A percentile compares a stretch with the other conserved stretches of the same genome.
phyloP scores from a whole-genome alignment of 2,329 filamentous ascomycete species.

The Monosporascus sp. region DNA sequence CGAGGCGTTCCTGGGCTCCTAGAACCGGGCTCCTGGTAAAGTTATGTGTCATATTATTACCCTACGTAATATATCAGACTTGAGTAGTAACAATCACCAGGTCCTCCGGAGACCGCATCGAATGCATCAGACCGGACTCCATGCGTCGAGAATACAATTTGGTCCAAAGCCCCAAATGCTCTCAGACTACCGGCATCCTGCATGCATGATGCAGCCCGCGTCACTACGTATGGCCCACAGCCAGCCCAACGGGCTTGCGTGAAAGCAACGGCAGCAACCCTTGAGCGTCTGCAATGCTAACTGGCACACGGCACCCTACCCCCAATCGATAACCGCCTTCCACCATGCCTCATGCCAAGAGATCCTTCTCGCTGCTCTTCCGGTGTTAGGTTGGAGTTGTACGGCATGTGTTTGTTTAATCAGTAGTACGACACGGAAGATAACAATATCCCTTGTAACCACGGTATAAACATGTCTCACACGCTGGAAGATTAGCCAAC shows the following conservation, averaged over 20 bases:
- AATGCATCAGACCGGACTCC: too few species aligned
- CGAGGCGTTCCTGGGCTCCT: background rate
- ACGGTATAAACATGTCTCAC: too few species aligned
- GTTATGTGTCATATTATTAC: background rate
- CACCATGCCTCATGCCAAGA: too few species aligned
- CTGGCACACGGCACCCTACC: too few species aligned
- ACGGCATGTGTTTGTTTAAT: too few species aligned
- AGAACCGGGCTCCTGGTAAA: background rate
- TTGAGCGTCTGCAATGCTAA: background rate
- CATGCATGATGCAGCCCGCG: background rate
- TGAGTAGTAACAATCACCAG: background rate
- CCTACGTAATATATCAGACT: background rate
- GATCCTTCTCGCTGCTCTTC: too few species aligned
- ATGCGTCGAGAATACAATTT: too few species aligned
- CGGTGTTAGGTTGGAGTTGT: too few species aligned
- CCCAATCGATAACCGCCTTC: too few species aligned
- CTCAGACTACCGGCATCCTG: background rate
- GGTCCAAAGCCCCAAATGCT: too few species aligned
- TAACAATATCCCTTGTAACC: too few species aligned
- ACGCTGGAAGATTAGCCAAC: background rate
- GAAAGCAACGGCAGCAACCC: background rate
- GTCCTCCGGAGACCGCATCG: background rate
- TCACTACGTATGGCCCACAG: background rate
- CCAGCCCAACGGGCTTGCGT: background rate
- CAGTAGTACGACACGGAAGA: too few species aligned